phyloP scores from a whole-genome alignment of 805 yeast genomes.

The Cyberlindnera maritima region DNA sequence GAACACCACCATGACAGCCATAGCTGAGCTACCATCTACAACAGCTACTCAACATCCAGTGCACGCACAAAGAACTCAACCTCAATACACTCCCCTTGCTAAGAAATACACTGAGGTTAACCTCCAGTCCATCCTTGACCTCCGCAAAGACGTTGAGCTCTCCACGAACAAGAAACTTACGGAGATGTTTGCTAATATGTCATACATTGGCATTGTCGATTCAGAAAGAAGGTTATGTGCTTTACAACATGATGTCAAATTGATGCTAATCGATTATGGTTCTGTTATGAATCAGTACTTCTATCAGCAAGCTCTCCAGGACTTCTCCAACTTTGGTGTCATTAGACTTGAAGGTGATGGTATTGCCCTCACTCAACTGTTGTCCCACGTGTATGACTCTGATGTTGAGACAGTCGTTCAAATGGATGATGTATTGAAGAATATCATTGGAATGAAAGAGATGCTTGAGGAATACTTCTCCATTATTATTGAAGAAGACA shows the following conservation, averaged over 20 bases:
- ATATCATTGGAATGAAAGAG: conserved; percentile 52
- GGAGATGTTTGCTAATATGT: conserved; percentile 61
- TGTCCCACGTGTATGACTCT: conserved; percentile 13
- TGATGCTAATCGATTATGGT: conserved; percentile 80
- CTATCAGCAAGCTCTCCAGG: conserved; percentile 75
- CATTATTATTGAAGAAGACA: conserved; percentile 36
- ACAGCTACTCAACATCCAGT: not conserved
- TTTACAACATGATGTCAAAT: conserved; percentile 77
- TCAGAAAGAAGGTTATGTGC: conserved; percentile 65
- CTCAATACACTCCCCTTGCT: not conserved
- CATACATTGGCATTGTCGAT: conserved; percentile 84
- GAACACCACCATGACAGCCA: not conserved
- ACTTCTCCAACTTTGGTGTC: conserved; percentile 79
- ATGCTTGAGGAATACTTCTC: conserved; percentile 84
- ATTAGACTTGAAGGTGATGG: conserved; percentile 37
- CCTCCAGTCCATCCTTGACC: conserved; percentile 55
- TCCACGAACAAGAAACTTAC: conserved; percentile 54
- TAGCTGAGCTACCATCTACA: not conserved
- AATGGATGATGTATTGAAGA: conserved; percentile 27
- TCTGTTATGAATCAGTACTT: conserved; percentile 64
- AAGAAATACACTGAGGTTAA: conserved; percentile 41
- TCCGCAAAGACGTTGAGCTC: conserved; percentile 49
- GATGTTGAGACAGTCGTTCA: conserved; percentile 19
- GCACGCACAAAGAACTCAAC: not conserved
- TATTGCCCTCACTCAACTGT: conserved; percentile 8